Base-by-base conservation (phyloP, 2,329 filamentous ascomycete species). In the Emergomyces pasteurianus region DNA sequence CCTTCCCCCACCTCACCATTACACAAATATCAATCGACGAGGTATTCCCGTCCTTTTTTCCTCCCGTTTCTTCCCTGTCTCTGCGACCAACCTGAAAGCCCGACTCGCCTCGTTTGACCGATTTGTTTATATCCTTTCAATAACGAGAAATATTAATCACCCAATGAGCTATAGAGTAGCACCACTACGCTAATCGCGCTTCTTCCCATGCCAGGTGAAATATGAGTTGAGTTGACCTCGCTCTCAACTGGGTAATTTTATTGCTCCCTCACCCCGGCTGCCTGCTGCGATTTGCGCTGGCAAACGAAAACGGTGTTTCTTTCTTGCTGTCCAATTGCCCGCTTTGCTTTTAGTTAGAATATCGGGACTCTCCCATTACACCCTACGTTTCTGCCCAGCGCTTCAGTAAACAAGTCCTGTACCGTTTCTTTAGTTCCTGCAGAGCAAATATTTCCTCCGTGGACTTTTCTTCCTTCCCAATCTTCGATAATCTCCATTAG, bases 261-360 rank as follows among this genome's bases (percentile, higher is more conserved):
- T 47, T 18, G 58, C 40, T 63, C 62, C 34, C 49, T 53, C 31
- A 34, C 18, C 54, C 61, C 66, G 66, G 65, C 65, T 67, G 62
- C 67, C 67, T 67, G 64, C 67, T 66, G 66, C 67, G 66, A 64
- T 66, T 49, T 64, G 60, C 64, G 63, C 65, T 71, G 69, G 66
- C 70, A 74, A 73, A 74, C 70, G 69, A 69, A 72, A 67, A 67
- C 65, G 68, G 68, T 58, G 64, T 67, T 70, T 70, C 43, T 40
- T 40, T 58, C 43, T 53, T 54, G n/a, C 23, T 34, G 42, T 58
- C 58, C 57, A 50, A 60, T 65, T 59, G 21, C 42, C 49, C 58
- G 43, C 46, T 59, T 57, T 63, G 58, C 59, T 59, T 63, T 60
- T 57, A 34, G 59, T 31, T n/a, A 43, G 34, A 49, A 18, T 40